These are phyloP conservation scores for Datisca glomerata DNA, from an alignment of 306 rosid species.

Conservation along the genomic window DNA sequence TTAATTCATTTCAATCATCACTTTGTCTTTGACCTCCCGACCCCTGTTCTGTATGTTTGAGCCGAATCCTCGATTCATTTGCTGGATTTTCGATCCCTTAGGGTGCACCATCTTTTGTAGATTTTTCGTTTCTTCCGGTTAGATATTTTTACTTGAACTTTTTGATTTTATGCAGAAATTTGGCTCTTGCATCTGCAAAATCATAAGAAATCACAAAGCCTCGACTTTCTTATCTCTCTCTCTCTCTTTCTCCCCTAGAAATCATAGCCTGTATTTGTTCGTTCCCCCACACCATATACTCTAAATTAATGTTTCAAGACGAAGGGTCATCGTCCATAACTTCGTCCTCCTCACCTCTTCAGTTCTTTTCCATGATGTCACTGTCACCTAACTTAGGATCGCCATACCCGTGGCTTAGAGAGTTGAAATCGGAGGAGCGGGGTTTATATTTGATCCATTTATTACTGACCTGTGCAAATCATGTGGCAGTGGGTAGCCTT, in stretches of 20 bases:
- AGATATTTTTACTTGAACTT: too few relatives aligned
- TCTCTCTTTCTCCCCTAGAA: slow-evolving; percentile 1
- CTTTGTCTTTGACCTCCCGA: background rate
- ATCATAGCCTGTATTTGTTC: slow-evolving; percentile 10
- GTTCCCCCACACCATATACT: slow-evolving; percentile 19
- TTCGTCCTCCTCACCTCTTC: slow-evolving; percentile 48
- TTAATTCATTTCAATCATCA: slow-evolving; percentile 2
- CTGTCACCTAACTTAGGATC: slow-evolving; percentile 58
- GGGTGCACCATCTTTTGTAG: too few relatives aligned
- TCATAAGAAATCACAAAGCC: background rate
- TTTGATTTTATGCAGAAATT: too few relatives aligned
- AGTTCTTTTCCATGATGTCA: slow-evolving; percentile 56
- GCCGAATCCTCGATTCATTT: background rate
- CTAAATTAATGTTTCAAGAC: slow-evolving; percentile 43
- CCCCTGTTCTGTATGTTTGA: slow-evolving; percentile 1
- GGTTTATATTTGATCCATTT: slow-evolving; percentile 71
- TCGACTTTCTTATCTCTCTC: background rate
- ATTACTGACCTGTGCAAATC: slow-evolving; percentile 68
- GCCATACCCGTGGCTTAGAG: slow-evolving; percentile 56
- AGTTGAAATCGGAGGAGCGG: slow-evolving; percentile 63
- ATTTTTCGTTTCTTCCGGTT: too few relatives aligned
- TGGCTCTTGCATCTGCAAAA: background rate
- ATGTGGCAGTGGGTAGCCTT: slow-evolving; percentile 56
- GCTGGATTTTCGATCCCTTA: background rate
- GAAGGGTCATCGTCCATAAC: slow-evolving; percentile 63